Conservation (phyloP, 1,284 basidiomycete species). For the Tylopilus orsonianus region DNA sequence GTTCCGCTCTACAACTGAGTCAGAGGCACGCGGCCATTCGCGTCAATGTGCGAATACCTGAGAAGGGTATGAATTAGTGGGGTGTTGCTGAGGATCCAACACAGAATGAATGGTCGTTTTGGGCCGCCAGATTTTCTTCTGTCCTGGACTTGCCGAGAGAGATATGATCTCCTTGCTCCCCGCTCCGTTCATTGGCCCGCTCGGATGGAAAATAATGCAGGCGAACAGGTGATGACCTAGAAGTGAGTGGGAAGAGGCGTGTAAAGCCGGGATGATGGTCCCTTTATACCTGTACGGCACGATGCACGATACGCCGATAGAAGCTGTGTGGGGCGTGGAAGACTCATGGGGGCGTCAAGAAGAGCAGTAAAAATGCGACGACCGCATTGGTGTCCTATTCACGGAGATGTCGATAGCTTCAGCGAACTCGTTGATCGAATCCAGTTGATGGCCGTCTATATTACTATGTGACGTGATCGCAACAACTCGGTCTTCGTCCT, state of each 20-base stretch:
- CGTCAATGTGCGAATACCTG: slow-evolving; percentile 16
- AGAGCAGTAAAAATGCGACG: slow-evolving; percentile 20
- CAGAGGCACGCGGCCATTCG: slow-evolving; percentile 11
- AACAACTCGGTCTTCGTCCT: too few species aligned
- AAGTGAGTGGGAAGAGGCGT: slow-evolving; percentile 2
- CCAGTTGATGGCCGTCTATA: neutral
- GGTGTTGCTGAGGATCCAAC: slow-evolving; percentile 19
- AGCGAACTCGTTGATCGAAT: neutral
- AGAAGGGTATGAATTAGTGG: slow-evolving; percentile 5
- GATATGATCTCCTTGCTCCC: neutral
- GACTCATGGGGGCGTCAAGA: slow-evolving; percentile 4
- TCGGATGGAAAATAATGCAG: neutral
- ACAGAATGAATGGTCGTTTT: slow-evolving; percentile 7
- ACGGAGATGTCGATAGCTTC: neutral
- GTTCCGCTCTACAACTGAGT: slow-evolving; percentile 16
- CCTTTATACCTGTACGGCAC: slow-evolving; percentile 28
- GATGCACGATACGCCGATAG: slow-evolving; percentile 13
- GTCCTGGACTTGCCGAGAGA: slow-evolving; percentile 1
- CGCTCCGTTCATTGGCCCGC: slow-evolving; percentile 14
- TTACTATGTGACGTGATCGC: neutral
- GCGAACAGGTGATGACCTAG: neutral
- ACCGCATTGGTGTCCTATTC: slow-evolving; percentile 21
- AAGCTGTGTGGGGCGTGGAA: slow-evolving; percentile 18
- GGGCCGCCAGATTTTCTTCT: slow-evolving; percentile 14
- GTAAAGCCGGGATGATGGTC: neutral